Base-by-base conservation (phyloP, 208 protist species). In the Crithidia bombi region DNA sequence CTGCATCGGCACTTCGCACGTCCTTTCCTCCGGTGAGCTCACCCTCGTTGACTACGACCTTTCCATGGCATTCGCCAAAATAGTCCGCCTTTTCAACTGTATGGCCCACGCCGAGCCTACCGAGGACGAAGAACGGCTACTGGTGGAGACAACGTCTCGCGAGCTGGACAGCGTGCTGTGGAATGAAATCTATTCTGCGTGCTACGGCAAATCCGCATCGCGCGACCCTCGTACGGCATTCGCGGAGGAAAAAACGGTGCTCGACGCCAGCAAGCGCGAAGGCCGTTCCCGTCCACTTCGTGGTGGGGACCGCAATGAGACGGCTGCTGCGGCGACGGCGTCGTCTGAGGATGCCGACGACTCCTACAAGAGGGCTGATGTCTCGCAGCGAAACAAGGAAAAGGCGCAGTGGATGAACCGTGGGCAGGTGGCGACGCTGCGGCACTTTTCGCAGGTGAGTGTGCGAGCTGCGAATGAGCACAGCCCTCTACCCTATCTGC, bases 1-100 rank as follows among this genome's bases (percentile, higher is more conserved):
- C 74, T 88, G 79, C 68, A 62, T 93, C 12, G 82, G 79, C 19
- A 86, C 82, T 1, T 68, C 68, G n/a, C 76, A 81, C 38, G 59
- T 82, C 51, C 64, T 87, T 6, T 79, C 69, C 28, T 77, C 71
- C 15, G 52, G 68, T 0, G 47, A 74, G 38, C 52, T 87, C 21
- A 41, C 73, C 17, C 55, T 66, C 5, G 81, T 87, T 10, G 87
- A 92, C 59, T 78, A 87, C 63, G 82, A 85, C 41, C 55, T 88
- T 14, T 83, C 83, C 17, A 74, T 90, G 12, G 73, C 84, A 17
- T 85, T 93, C 38, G 73, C 82, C 21, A 89, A 90, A 52, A 68
- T 88, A n/a, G 73, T 90, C 7, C 80, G 87, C 10, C 62, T 90
- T 11, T 90, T 90, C 49, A 90, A 89, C 67, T 85, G 80, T 64